A percentile compares a stretch with the other conserved stretches of the same genome.
phyloP scores from a whole-genome alignment of 2,329 filamentous ascomycete species.

The Calonectria leucothoes region DNA sequence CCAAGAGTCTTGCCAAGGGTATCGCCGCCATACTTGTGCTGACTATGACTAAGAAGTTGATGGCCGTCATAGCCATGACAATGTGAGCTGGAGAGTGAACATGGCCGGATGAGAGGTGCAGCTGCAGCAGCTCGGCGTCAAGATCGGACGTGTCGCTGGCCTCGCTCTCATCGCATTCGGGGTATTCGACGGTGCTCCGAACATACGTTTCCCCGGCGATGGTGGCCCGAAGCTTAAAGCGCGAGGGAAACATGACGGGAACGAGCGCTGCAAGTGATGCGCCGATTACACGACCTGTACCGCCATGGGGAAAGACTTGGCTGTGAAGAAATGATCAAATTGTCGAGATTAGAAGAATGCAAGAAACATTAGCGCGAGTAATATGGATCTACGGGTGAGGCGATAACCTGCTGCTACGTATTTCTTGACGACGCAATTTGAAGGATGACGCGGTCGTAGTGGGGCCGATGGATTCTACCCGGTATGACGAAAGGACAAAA shows the following conservation, averaged over 20 bases:
- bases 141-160: neutral
- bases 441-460: neutral
- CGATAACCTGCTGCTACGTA: neutral
- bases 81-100: neutral
- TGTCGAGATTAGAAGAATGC: neutral
- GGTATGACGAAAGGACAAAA: neutral
- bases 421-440: neutral
- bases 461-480: neutral
- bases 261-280: neutral
- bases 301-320: neutral
- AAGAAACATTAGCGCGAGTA: neutral
- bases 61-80: neutral
- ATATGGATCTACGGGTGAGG: neutral
- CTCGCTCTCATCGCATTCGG: neutral
- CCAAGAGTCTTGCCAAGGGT: neutral
- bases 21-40: neutral
- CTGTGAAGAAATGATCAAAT: neutral
- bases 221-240: neutral
- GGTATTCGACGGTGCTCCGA: neutral
- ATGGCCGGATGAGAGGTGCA: neutral
- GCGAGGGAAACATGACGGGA: neutral
- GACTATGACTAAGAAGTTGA: neutral
- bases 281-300: neutral
- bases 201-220: neutral
- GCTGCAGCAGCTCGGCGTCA: neutral